These are phyloP conservation scores for Scalesia atractyloides DNA, from an alignment of 129 eudicot species.

Conservation along the genomic window DNA sequence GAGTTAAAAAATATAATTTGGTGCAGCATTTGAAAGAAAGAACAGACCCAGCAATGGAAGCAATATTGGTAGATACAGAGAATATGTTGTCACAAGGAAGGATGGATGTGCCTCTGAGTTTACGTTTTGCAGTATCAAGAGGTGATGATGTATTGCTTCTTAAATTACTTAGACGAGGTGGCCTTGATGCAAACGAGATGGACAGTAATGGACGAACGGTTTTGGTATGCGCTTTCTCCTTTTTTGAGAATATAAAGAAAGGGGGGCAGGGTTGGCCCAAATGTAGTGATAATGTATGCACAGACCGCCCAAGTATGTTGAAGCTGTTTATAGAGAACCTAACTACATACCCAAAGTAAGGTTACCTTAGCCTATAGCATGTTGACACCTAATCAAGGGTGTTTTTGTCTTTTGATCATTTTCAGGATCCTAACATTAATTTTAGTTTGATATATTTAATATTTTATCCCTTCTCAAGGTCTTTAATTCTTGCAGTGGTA, in stretches of 20 bases:
- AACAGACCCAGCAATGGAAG: conserved; percentile 57
- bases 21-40: conserved; percentile 69
- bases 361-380: not conserved
- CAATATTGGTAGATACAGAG: conserved; percentile 54
- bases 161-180: conserved; percentile 68
- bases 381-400: not conserved
- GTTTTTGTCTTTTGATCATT: too few species aligned
- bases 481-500: not conserved
- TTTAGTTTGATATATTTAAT: too few species aligned
- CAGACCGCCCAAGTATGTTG: not conserved
- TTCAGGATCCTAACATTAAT: too few species aligned
- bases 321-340: not conserved
- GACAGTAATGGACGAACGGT: conserved; percentile 61
- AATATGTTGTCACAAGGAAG: conserved; percentile 70
- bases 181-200: conserved; percentile 68
- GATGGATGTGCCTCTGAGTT: conserved; percentile 81
- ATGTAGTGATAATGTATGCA: not conserved
- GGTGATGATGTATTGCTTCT: conserved; percentile 65
- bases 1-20: not conserved
- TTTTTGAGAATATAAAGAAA: not conserved
- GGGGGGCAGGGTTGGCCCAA: not conserved
- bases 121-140: conserved; percentile 76
- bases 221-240: conserved; percentile 50
- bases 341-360: not conserved
- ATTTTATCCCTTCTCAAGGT: not conserved